Evolutionary conservation across 2,329 filamentous ascomycete species (phyloP).

Genomic region (Westerdykella aurantiaca): DNA sequence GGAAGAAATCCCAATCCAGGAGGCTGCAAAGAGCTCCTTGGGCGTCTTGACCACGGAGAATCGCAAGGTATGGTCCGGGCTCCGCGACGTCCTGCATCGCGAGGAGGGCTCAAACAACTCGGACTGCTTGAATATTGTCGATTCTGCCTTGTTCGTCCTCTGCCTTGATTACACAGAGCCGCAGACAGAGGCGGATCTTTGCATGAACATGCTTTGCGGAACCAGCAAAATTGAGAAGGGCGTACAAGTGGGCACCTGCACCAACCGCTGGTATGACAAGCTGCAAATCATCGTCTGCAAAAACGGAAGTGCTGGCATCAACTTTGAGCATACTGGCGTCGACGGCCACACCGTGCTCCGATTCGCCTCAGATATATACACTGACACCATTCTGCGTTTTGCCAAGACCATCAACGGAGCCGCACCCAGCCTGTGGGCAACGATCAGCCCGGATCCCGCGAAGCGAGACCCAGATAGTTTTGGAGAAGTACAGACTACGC

Average conservation of each 20-base stretch:
- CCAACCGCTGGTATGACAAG: slow-evolving; percentile 99
- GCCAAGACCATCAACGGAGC: slow-evolving; percentile 92
- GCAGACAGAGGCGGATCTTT: slow-evolving; percentile 71
- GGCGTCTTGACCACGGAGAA: slow-evolving; percentile 96
- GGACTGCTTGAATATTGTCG: slow-evolving; percentile 91
- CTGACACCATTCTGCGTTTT: slow-evolving; percentile 93
- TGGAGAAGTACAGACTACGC: slow-evolving; percentile 86
- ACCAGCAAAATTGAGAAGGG: slow-evolving; percentile 87
- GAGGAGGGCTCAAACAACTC: slow-evolving; percentile 90
- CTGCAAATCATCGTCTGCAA: slow-evolving; percentile 98
- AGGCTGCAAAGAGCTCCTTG: slow-evolving; percentile 89
- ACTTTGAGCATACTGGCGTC: slow-evolving; percentile 97
- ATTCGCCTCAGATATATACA: slow-evolving; percentile 94
- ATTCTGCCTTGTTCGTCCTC: slow-evolving; percentile 86
- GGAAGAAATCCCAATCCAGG: slow-evolving; percentile 79
- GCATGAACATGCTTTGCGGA: slow-evolving; percentile 97
- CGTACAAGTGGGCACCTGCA: slow-evolving; percentile 94
- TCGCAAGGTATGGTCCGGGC: slow-evolving; percentile 87
- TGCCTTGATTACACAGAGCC: slow-evolving; percentile 93
- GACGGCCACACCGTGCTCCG: slow-evolving; percentile 95
- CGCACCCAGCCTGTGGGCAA: slow-evolving; percentile 86
- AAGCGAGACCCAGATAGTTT: slow-evolving; percentile 90
- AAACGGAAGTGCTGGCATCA: slow-evolving; percentile 96
- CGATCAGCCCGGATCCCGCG: slow-evolving; percentile 81
- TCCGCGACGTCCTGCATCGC: slow-evolving; percentile 79